These are phyloP conservation scores for Phytopythium chamaehyphon DNA, from an alignment of 352 stramenopile species.

Conservation along the genomic window DNA sequence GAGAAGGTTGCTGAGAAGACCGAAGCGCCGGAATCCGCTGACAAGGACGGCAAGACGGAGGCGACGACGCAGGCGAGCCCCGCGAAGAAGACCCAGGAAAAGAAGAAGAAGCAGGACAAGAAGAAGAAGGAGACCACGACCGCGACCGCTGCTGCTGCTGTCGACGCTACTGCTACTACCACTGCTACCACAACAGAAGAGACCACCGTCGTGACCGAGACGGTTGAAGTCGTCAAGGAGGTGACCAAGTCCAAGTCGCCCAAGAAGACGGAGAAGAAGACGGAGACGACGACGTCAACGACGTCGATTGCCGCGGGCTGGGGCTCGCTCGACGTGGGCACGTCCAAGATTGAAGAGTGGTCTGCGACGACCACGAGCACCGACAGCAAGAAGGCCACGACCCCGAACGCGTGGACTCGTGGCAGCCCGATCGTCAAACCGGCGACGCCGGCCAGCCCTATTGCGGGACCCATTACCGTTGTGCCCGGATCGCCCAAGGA, in stretches of 20 bases:
- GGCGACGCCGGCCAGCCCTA: constrained; percentile 21
- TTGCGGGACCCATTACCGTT: constrained; percentile 33
- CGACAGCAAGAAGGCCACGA: constrained; percentile 46
- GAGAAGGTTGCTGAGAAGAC: constrained; percentile 2
- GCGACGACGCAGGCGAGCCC: constrained; percentile 17
- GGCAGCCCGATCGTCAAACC: constrained; percentile 48
- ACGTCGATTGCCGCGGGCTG: constrained; percentile 49
- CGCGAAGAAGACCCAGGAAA: constrained; percentile 42
- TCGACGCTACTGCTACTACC: constrained; percentile 8
- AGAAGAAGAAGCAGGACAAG: constrained; percentile 37
- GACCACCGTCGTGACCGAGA: constrained; percentile 19
- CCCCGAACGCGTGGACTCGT: constrained; percentile 64
- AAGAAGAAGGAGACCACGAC: constrained; percentile 13
- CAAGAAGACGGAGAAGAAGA: constrained; percentile 38
- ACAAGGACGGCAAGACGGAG: constrained; percentile 1
- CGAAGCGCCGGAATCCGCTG: neutral
- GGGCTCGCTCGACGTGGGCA: constrained; percentile 65
- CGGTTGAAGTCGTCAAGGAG: constrained; percentile 23
- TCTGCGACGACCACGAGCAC: constrained; percentile 30
- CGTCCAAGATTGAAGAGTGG: constrained; percentile 61
- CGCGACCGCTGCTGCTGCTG: neutral
- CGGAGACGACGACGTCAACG: constrained; percentile 20
- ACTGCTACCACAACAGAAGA: neutral
- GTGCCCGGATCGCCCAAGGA: constrained; percentile 68
- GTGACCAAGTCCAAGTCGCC: constrained; percentile 16